These are phyloP conservation scores for Candida awuae DNA, from an alignment of 805 yeast species.

Conservation along the genomic window DNA sequence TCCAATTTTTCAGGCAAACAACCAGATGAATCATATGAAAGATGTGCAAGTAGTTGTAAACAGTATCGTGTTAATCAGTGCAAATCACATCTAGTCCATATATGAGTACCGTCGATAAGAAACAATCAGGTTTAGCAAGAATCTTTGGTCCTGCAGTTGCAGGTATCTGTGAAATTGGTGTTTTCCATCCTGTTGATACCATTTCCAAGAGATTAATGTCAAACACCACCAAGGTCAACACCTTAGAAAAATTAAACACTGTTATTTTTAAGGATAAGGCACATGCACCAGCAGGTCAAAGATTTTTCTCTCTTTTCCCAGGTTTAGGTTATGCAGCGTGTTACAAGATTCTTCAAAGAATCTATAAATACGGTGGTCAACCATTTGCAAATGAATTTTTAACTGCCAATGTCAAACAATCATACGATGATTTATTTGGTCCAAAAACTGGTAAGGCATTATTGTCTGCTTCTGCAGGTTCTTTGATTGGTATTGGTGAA, in stretches of 20 bases:
- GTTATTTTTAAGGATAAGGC: conserved; percentile 87
- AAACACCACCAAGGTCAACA: conserved; percentile 61
- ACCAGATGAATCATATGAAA: neutral
- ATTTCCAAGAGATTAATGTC: conserved; percentile 93
- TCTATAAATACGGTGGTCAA: conserved; percentile 98
- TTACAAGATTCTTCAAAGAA: conserved; percentile 93
- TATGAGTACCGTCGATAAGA: conserved; percentile 49
- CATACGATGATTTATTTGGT: conserved; percentile 75
- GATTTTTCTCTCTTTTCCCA: conserved; percentile 84
- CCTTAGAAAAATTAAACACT: conserved; percentile 59
- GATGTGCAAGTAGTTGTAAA: too few species aligned
- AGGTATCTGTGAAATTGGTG: conserved; percentile 92
- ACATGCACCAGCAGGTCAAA: conserved; percentile 54
- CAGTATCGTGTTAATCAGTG: neutral
- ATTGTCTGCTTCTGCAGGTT: conserved; percentile 95
- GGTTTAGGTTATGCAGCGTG: conserved; percentile 98
- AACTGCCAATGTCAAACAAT: conserved; percentile 58
- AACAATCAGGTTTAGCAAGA: conserved; percentile 84
- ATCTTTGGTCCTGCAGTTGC: conserved; percentile 97
- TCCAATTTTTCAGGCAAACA: neutral
- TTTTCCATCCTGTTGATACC: conserved; percentile 98
- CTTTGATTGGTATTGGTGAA: conserved; percentile 96
- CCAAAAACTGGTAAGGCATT: conserved; percentile 95
- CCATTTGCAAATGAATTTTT: conserved; percentile 95
- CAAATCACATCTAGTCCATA: neutral